Percentiles rank a stretch among this genome's conserved stretches.
phyloP scores from a whole-genome alignment of 768 basidiomycete genomes.

The Mycena rebaudengoi region DNA sequence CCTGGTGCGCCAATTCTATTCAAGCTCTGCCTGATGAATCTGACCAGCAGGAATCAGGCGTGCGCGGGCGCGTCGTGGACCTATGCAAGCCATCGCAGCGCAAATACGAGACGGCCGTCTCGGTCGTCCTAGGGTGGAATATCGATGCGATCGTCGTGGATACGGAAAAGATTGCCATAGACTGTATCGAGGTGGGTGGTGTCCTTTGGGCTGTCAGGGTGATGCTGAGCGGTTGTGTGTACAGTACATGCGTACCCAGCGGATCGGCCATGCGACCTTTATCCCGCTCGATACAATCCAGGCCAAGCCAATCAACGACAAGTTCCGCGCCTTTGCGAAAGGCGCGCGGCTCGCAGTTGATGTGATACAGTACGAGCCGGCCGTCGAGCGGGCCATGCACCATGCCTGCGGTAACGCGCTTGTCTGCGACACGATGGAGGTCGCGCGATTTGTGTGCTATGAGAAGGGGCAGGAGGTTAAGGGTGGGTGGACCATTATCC shows the following conservation, averaged over 20 bases:
- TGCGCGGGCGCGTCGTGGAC: slow-evolving; percentile 92
- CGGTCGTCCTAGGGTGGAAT: slow-evolving; percentile 92
- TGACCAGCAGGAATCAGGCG: slow-evolving; percentile 58
- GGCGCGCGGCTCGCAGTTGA: slow-evolving; percentile 88
- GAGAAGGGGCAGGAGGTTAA: slow-evolving; percentile 97
- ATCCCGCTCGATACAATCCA: slow-evolving; percentile 98
- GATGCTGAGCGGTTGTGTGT: neutral
- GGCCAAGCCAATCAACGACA: slow-evolving; percentile 92
- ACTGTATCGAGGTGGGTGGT: slow-evolving; percentile 88
- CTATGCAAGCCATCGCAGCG: slow-evolving; percentile 93
- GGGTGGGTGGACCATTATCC: slow-evolving; percentile 71
- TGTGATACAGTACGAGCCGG: slow-evolving; percentile 83
- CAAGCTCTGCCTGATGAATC: neutral
- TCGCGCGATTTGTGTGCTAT: slow-evolving; percentile 90
- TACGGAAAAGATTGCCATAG: slow-evolving; percentile 95
- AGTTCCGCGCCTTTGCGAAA: slow-evolving; percentile 90
- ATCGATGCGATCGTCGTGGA: slow-evolving; percentile 97
- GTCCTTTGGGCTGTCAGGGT: neutral
- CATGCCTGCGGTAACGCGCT: slow-evolving; percentile 96
- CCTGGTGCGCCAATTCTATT: slow-evolving; percentile 60
- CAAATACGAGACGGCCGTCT: slow-evolving; percentile 92
- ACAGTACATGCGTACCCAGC: slow-evolving; percentile 94
- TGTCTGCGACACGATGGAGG: slow-evolving; percentile 95
- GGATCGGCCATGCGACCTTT: slow-evolving; percentile 96
- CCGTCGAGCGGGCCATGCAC: slow-evolving; percentile 93